Percentiles rank a stretch among this genome's conserved stretches.
These are phyloP conservation scores for Paramecium sonneborni DNA, from an alignment of 73 alveolate species.

Conservation along the genomic window DNA sequence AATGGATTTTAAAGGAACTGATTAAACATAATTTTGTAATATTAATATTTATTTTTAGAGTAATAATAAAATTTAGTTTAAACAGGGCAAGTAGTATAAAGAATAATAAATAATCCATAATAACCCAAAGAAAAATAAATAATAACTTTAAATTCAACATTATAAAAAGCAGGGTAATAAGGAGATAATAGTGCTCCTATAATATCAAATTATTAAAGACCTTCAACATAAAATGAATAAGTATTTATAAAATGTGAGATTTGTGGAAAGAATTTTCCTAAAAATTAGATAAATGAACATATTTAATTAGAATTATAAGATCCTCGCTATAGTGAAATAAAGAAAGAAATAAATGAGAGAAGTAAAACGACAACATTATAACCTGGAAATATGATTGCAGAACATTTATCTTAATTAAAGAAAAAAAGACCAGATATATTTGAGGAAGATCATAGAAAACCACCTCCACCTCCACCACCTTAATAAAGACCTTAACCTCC, in stretches of 20 bases:
- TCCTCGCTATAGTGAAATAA: slow-evolving; percentile 91
- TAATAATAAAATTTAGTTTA: slow-evolving; percentile 69
- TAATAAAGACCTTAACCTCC: slow-evolving; percentile 47
- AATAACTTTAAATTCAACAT: slow-evolving; percentile 37
- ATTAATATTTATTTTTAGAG: background rate
- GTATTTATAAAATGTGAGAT: slow-evolving; percentile 89
- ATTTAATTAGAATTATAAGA: slow-evolving; percentile 90
- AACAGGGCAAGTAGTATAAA: slow-evolving; percentile 69
- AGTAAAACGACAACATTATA: slow-evolving; percentile 60
- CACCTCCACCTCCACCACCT: slow-evolving; percentile 63
- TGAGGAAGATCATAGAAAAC: slow-evolving; percentile 32
- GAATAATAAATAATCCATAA: slow-evolving; percentile 61
- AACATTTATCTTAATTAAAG: background rate
- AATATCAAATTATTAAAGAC: slow-evolving; percentile 83
- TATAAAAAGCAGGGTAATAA: background rate
- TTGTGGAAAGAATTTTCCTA: slow-evolving; percentile 85
- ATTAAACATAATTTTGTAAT: slow-evolving; percentile 60
- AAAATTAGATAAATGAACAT: slow-evolving; percentile 88
- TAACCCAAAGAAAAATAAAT: slow-evolving; percentile 36
- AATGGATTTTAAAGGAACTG: slow-evolving; percentile 65
- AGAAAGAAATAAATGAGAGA: slow-evolving; percentile 73
- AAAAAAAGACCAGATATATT: slow-evolving; percentile 60
- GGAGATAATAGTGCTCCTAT: slow-evolving; percentile 84
- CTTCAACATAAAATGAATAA: slow-evolving; percentile 68
- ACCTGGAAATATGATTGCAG: slow-evolving; percentile 48